phyloP scores from a whole-genome alignment of 352 stramenopile genomes.

The Phytophthora podocarpi region DNA sequence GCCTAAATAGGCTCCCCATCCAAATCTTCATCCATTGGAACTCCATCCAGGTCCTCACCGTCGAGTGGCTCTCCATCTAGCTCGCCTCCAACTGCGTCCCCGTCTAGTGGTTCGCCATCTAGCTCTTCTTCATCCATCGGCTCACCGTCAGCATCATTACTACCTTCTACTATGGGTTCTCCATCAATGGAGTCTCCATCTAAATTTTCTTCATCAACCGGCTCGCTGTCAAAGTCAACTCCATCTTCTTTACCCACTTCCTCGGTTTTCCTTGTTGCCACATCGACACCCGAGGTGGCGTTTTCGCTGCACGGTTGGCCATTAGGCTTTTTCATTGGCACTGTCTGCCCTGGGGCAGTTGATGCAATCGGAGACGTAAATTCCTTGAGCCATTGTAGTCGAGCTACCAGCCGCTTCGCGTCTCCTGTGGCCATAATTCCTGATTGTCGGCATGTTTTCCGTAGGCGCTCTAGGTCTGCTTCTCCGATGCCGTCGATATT shows the following conservation, averaged over 20 bases:
- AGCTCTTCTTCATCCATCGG: constrained; percentile 44
- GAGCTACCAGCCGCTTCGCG: constrained; percentile 42
- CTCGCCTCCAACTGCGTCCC: constrained; percentile 32
- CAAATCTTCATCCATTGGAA: constrained; percentile 53
- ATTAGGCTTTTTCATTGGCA: constrained; percentile 1
- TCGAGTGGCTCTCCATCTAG: constrained; percentile 48
- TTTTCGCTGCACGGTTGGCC: neutral
- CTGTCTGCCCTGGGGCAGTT: neutral
- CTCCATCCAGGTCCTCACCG: constrained; percentile 47
- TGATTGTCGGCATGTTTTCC: constrained; percentile 69
- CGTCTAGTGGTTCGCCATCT: constrained; percentile 51
- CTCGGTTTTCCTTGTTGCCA: neutral
- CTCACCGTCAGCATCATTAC: constrained; percentile 41
- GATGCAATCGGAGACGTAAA: constrained; percentile 57
- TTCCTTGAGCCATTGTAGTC: constrained; percentile 72
- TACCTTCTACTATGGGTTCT: constrained; percentile 15
- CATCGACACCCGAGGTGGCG: neutral
- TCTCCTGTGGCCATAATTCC: constrained; percentile 62
- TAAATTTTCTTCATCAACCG: constrained; percentile 46
- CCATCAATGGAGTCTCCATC: constrained; percentile 45
- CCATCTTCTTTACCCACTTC: neutral
- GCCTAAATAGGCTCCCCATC: constrained; percentile 40
- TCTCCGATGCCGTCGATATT: constrained; percentile 26
- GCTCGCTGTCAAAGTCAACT: constrained; percentile 37
- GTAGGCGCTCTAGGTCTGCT: constrained; percentile 57